A percentile compares a stretch with the other conserved stretches of the same genome.
Conservation (phyloP, 352 stramenopile genomes). For the Globisporangium canariense region DNA sequence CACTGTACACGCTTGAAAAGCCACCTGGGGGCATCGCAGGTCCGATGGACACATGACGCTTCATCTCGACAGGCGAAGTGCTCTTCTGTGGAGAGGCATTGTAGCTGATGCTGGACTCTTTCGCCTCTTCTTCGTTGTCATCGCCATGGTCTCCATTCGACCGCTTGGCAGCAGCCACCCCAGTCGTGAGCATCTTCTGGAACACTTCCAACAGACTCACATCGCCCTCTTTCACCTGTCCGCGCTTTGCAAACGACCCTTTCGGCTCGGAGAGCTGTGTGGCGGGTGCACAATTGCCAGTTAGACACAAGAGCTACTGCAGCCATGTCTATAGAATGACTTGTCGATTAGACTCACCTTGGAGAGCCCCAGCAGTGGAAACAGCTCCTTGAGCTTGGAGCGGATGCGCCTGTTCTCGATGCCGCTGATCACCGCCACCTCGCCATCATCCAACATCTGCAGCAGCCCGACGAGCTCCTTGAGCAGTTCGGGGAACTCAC, state of each 20-base stretch:
- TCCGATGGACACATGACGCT: constrained; percentile 41
- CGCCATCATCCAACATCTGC: constrained; percentile 73
- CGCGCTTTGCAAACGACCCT: constrained; percentile 45
- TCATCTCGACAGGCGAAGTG: background rate
- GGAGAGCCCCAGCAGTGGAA: constrained; percentile 63
- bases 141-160: background rate
- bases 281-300: background rate
- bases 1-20: background rate
- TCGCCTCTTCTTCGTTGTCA: background rate
- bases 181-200: constrained; percentile 34
- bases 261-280: constrained; percentile 45
- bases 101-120: background rate
- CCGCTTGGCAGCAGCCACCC: background rate
- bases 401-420: constrained; percentile 75
- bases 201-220: constrained; percentile 51
- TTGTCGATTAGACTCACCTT: constrained; percentile 30
- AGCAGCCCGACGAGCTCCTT: constrained; percentile 61
- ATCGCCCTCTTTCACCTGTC: constrained; percentile 11
- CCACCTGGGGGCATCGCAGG: constrained; percentile 39
- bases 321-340: background rate
- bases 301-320: background rate
- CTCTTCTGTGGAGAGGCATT: background rate
- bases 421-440: constrained; percentile 70
- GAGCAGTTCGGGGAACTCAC: constrained; percentile 61
- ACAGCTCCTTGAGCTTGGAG: constrained; percentile 58